These are phyloP conservation scores for Trichoderma endophyticum DNA, from an alignment of 2,329 filamentous ascomycete species.

Conservation along the genomic window DNA sequence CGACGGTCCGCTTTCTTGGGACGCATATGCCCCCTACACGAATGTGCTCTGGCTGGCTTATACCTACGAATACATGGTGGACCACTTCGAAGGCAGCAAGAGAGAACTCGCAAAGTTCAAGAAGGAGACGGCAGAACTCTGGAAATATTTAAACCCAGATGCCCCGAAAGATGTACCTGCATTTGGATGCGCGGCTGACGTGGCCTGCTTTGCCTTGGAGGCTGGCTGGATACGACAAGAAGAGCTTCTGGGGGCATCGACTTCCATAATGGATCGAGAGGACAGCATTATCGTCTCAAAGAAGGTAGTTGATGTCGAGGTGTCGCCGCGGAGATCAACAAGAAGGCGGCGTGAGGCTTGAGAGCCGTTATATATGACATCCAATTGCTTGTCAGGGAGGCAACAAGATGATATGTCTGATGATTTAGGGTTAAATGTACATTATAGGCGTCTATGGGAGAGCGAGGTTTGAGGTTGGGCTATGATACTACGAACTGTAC, in stretches of 20 bases:
- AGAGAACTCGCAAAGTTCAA: slow-evolving; percentile 46
- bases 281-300: slow-evolving; percentile 40
- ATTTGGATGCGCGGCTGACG: slow-evolving; percentile 54
- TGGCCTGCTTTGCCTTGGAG: slow-evolving; percentile 56
- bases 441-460: background rate
- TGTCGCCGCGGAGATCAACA: slow-evolving; percentile 27
- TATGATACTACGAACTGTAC: background rate
- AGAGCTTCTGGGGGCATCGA: slow-evolving; percentile 44
- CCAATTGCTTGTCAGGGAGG: background rate
- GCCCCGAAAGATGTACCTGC: slow-evolving; percentile 46
- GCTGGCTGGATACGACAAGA: slow-evolving; percentile 54
- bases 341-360: slow-evolving; percentile 6
- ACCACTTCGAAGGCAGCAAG: slow-evolving; percentile 46
- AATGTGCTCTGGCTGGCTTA: slow-evolving; percentile 66
- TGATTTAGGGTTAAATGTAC: background rate
- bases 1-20: slow-evolving; percentile 53
- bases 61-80: slow-evolving; percentile 52
- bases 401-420: background rate
- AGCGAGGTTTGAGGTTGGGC: background rate
- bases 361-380: background rate
- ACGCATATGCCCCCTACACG: slow-evolving; percentile 55
- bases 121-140: slow-evolving; percentile 50
- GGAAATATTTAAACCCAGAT: slow-evolving; percentile 51
- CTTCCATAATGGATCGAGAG: slow-evolving; percentile 37
- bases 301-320: slow-evolving; percentile 27